Conservation (phyloP, 306 rosid genomes). For the Heteromeles arbutifolia region DNA sequence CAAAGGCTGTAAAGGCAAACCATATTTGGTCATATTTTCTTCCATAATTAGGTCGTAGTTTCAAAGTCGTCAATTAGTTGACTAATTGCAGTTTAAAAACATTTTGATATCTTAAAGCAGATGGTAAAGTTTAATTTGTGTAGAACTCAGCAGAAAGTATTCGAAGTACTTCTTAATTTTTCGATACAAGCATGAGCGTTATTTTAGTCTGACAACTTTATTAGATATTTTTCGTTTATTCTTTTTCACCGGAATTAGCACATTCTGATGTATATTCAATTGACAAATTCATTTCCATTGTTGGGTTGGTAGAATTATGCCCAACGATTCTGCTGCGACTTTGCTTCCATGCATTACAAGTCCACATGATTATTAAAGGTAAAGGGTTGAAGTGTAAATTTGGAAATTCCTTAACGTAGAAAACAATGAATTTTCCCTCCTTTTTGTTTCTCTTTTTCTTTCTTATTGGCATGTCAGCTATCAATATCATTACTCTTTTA, state of each 20-base stretch:
- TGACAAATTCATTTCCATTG: neutral
- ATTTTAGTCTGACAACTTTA: too few species aligned
- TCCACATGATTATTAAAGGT: neutral
- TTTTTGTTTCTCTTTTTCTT: conserved; percentile 1
- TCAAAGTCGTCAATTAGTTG: neutral
- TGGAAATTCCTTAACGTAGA: conserved; percentile 26
- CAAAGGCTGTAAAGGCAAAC: neutral
- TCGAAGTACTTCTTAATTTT: neutral
- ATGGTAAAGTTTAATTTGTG: neutral
- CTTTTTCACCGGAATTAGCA: neutral
- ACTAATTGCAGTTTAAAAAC: neutral
- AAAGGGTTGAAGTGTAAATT: conserved; percentile 30
- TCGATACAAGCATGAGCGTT: accelerated
- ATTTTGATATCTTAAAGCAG: neutral
- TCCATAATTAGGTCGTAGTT: neutral
- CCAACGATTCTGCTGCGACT: neutral
- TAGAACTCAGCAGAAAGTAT: neutral
- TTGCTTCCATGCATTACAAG: neutral
- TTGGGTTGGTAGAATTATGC: neutral
- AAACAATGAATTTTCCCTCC: conserved; percentile 7
- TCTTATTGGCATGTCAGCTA: conserved; percentile 27
- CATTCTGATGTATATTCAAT: neutral
- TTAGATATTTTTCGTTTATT: too few species aligned
- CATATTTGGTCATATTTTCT: neutral
- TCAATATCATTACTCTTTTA: conserved; percentile 6